Evolutionary conservation across 345 rosid species (phyloP), one percentile per base, ranked within the genome.

Genomic region (Rhodomyrtus tomentosa): DNA sequence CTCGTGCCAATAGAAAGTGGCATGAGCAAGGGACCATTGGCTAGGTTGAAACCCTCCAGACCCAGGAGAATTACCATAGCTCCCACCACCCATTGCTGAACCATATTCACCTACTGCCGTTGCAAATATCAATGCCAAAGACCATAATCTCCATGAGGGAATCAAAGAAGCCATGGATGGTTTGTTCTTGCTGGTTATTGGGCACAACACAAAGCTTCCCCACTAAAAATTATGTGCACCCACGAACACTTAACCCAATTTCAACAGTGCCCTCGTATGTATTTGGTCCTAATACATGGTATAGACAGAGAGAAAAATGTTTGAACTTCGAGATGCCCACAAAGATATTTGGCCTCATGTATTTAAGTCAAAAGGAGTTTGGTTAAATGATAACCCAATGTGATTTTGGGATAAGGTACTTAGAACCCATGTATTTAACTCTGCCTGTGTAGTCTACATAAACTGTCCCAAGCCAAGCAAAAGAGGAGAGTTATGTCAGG

Each of bases 1-100:
- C 86, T 92, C 93, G 32, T 94, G 94, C 6, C 96, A 95, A 73
- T 94, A 94, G 82, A 94, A 93, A 83, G 96, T 94, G 72, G 95
- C 96, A 81, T 92, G 92, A 9, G 95, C 96, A 25, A 80, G 83
- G 20, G 84, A 51, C 96, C 95, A 94, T 84, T 85, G 87, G 82
- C 93, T 87, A 25, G 98, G 91, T 76, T 54, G 85, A 86, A 91
- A 95, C 11, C 84, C 88, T 22, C 22, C 20, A 36, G 74, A 62
- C 5, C 42, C 16, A 16, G 74, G 42, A 16, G 74, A 36, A 68
- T 36, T 3, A 59, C 21, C 73, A 29, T 29, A 29, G 73, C 10
- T 59, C 45, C 76, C 76, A 9, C 74, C 74, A 29, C 74, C 74
- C 74, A 29, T 16, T 15, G 40, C 74, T 1, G 3, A 32, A 62